phyloP scores from a whole-genome alignment of 257 asterid genomes.

The Capsicum chinense region DNA sequence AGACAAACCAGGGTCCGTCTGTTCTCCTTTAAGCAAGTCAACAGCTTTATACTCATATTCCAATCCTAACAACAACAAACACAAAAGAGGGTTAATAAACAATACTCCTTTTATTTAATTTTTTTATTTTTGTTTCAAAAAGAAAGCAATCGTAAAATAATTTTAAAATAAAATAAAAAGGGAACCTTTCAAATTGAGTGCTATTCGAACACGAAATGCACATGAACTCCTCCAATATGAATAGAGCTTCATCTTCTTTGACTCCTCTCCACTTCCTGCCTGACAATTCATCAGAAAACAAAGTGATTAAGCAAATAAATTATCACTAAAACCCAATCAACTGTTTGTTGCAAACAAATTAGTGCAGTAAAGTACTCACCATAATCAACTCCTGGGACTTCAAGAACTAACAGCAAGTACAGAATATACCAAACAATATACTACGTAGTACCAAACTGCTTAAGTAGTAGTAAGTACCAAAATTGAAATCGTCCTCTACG shows the following conservation, averaged over 20 bases:
- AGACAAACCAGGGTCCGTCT: conserved; percentile 64
- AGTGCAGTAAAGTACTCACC: not conserved
- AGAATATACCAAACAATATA: too few species aligned
- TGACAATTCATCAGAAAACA: not conserved
- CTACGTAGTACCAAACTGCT: too few species aligned
- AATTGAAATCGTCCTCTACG: too few species aligned
- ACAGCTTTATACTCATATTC: conserved; percentile 74
- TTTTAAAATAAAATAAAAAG: too few species aligned
- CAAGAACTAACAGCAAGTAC: not conserved
- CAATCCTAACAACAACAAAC: conserved; percentile 48
- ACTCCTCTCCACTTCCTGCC: conserved; percentile 36
- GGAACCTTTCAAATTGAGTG: conserved; percentile 74
- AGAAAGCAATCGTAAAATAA: not conserved
- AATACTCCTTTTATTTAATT: not conserved
- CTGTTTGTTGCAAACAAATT: not conserved
- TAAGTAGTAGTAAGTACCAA: too few species aligned
- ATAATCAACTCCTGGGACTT: not conserved
- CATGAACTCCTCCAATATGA: conserved; percentile 87
- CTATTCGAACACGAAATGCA: conserved; percentile 78
- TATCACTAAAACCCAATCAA: not conserved
- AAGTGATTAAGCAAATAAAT: not conserved
- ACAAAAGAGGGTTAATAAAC: not conserved
- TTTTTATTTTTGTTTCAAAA: not conserved
- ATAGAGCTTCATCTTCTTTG: conserved; percentile 69
- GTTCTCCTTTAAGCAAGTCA: conserved; percentile 79